phyloP scores from a whole-genome alignment of 225 moss, liverwort and hornwort species.

The Marchantia paleacea region DNA sequence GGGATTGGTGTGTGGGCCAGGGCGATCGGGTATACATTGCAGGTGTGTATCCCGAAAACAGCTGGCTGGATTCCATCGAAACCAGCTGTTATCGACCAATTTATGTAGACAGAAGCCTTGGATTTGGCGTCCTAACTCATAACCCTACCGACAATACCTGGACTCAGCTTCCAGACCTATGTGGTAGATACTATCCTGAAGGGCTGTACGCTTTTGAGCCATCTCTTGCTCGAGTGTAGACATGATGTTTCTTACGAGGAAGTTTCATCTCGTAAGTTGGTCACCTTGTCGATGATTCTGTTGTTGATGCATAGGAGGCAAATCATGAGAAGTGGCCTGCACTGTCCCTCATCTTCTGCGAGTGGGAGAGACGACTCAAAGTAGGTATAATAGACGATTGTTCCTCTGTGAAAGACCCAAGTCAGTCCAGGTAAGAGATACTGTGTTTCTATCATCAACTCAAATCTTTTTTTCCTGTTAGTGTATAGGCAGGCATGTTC shows the following conservation, averaged over 20 bases:
- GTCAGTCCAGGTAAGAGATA: slow-evolving; percentile 11
- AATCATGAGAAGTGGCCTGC: neutral
- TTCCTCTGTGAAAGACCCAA: neutral
- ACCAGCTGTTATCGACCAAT: slow-evolving; percentile 19
- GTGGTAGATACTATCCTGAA: slow-evolving; percentile 23
- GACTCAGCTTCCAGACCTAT: slow-evolving; percentile 26
- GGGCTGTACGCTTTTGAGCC: slow-evolving; percentile 24
- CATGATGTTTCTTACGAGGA: neutral
- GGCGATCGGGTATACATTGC: slow-evolving; percentile 46
- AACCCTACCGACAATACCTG: slow-evolving; percentile 21
- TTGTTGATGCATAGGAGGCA: neutral
- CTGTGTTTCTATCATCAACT: neutral
- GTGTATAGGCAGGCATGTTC: slow-evolving; percentile 15
- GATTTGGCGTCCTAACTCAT: slow-evolving; percentile 13
- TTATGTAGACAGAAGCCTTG: slow-evolving; percentile 15
- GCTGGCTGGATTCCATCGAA: slow-evolving; percentile 22
- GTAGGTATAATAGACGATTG: neutral
- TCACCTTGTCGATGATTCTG: too few species aligned
- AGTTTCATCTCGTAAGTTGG: neutral
- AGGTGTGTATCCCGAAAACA: slow-evolving; percentile 24
- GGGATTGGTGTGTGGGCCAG: slow-evolving; percentile 48
- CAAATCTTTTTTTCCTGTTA: neutral
- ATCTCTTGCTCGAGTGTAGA: slow-evolving; percentile 19
- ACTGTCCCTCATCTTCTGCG: neutral
- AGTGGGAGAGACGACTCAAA: neutral